phyloP scores from a whole-genome alignment of 257 asterid genomes.

The Haberlea rhodopensis region DNA sequence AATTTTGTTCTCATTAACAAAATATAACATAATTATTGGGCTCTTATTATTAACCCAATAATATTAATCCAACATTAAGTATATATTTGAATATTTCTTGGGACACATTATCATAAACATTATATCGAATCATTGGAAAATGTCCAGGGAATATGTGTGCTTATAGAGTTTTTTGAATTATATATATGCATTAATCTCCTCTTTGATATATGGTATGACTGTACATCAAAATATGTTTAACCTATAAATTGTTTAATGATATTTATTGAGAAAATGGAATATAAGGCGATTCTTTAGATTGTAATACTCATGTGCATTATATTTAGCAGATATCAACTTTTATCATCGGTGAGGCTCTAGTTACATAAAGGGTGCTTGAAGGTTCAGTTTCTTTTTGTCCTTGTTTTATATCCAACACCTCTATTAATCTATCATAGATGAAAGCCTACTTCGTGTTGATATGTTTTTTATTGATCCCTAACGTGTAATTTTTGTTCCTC shows the following conservation, averaged over 20 bases:
- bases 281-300: background rate
- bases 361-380: background rate
- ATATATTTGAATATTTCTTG: slow-evolving; percentile 1
- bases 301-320: background rate
- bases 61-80: too few relatives aligned
- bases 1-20: too few relatives aligned
- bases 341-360: too few relatives aligned
- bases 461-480: too few relatives aligned
- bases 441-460: background rate
- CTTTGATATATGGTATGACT: too few relatives aligned
- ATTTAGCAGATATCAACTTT: background rate
- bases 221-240: background rate
- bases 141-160: background rate
- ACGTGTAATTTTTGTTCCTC: slow-evolving; percentile 4
- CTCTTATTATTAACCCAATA: too few relatives aligned
- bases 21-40: too few relatives aligned
- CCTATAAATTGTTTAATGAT: background rate
- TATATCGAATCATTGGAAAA: background rate
- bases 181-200: slow-evolving; percentile 19
- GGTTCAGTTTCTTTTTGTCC: background rate
- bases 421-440: too few relatives aligned
- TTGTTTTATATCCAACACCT: too few relatives aligned
- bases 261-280: background rate
- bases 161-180: slow-evolving; percentile 3
- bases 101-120: slow-evolving; percentile 1